Conservation (phyloP, 768 basidiomycete species). For the Plicaturopsis crispa region DNA sequence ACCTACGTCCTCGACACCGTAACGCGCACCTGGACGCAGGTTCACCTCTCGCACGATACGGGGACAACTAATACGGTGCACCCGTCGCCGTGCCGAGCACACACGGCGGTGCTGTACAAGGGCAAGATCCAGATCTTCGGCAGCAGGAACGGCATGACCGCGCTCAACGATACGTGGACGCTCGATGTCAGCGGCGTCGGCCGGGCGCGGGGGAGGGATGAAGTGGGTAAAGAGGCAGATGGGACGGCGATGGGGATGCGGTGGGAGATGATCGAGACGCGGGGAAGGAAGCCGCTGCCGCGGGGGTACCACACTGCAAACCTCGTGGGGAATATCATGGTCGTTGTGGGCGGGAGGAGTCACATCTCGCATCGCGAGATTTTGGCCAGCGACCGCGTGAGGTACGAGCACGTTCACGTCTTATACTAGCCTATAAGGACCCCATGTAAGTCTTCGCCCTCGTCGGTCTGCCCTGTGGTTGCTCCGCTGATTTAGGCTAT, state of each 20-base stretch:
- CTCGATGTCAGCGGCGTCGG: slow-evolving; percentile 61
- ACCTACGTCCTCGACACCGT: slow-evolving; percentile 80
- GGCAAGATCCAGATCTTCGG: slow-evolving; percentile 82
- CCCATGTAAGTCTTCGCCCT: too few relatives aligned
- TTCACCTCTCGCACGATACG: too few relatives aligned
- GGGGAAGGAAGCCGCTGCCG: slow-evolving; percentile 47
- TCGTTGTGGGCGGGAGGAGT: slow-evolving; percentile 89
- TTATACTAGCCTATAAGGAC: too few relatives aligned
- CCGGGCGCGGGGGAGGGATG: slow-evolving; percentile 10
- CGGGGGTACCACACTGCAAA: slow-evolving; percentile 92
- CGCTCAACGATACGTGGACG: slow-evolving; percentile 87
- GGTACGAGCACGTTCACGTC: too few relatives aligned
- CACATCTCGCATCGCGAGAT: too few relatives aligned
- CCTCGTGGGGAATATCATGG: slow-evolving; percentile 77
- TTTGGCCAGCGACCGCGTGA: too few relatives aligned
- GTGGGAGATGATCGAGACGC: slow-evolving; percentile 53
- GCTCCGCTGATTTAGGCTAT: too few relatives aligned
- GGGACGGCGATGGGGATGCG: too few relatives aligned
- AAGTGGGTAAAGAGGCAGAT: too few relatives aligned
- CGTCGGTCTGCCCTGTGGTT: too few relatives aligned
- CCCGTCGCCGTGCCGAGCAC: slow-evolving; percentile 76
- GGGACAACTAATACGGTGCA: slow-evolving; percentile 13
- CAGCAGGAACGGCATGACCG: slow-evolving; percentile 89
- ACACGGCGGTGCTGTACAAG: slow-evolving; percentile 71
- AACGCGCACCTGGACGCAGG: slow-evolving; percentile 49